Base-by-base conservation (phyloP, 805 yeast genomes). In the Yarrowia divulgata region DNA sequence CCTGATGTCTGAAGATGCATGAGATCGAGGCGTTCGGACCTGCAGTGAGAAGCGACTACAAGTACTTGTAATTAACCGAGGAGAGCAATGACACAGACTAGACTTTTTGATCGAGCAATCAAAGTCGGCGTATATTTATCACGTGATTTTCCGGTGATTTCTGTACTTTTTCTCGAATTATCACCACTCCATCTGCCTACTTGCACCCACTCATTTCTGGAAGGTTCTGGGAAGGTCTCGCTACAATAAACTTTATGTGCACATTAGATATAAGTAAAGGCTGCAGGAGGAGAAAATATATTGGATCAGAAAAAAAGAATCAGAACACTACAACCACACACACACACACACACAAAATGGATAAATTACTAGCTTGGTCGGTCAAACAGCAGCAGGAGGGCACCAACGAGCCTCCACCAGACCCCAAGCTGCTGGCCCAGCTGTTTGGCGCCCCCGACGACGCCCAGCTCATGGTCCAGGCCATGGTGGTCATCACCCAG, bases 391-490 rank as follows among this genome's bases (percentile, higher is more conserved):
- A 63, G 35, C 68, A 63, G 57, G 57, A 63, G 37, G 68, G 68
- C 45, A 49, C 57, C 45, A 63, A 48, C 48, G 68, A 48, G 45
- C 68, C 68, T 9, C 68, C 68, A 14, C 90, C 92, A 1, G 97
- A 93, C 77, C 91, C 95, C n/a, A 85, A 90, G 74, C 80, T 88
- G 70, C 79, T 95, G 58, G 87, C 90, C 13, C 90, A 92, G 79
- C 83, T 95, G 42, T 91, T 94, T 75, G 91, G 90, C 7, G 90
- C 87, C 1, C 90, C 90, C 16, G 98, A 94, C 81, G 98, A 95
- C 74, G 90, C 97, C 6, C 84, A 93, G 2, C 81, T 91, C 71
- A 95, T 95, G 99, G 87, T 83, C 72, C 89, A 91, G 73, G 86
- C 91, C 40, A 85, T 93, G 76, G 75, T 77, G 7, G 87, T 90